These are phyloP conservation scores for Phellinidium pouzarii DNA, from an alignment of 1,284 basidiomycete species.

Conservation along the genomic window DNA sequence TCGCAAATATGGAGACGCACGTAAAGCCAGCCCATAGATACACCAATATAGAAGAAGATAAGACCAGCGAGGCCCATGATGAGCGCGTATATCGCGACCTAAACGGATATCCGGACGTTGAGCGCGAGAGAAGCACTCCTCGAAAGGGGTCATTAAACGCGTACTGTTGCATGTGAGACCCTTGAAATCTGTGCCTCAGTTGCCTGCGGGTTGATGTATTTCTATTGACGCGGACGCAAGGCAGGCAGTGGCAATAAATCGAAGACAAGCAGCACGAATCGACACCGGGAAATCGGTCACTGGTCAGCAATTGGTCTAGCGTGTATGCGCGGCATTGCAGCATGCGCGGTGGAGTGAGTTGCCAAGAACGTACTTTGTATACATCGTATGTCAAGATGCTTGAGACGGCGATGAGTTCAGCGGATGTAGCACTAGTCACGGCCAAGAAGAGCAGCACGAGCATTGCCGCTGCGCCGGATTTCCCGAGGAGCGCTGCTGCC, in stretches of 20 bases:
- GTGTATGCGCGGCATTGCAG: not conserved
- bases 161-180: constrained; percentile 42
- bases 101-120: constrained; percentile 7
- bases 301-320: not conserved
- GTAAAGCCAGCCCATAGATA: constrained; percentile 87
- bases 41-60: constrained; percentile 85
- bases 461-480: constrained; percentile 66
- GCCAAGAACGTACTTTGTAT: constrained; percentile 34
- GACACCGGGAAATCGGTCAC: not conserved
- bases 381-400: constrained; percentile 78
- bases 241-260: constrained; percentile 25
- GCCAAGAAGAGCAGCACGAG: constrained; percentile 73
- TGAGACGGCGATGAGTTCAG: constrained; percentile 86
- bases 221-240: constrained; percentile 24
- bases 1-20: constrained; percentile 33
- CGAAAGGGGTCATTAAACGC: constrained; percentile 15
- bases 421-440: constrained; percentile 82
- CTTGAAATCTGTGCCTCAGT: constrained; percentile 52
- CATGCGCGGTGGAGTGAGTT: not conserved
- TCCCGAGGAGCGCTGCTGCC: constrained; percentile 71
- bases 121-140: constrained; percentile 1
- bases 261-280: not conserved
- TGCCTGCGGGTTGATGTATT: constrained; percentile 53
- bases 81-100: constrained; percentile 70
- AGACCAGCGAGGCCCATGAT: constrained; percentile 78